Conservation (phyloP, 2,329 filamentous ascomycete species). For the Lachnellula cervina region DNA sequence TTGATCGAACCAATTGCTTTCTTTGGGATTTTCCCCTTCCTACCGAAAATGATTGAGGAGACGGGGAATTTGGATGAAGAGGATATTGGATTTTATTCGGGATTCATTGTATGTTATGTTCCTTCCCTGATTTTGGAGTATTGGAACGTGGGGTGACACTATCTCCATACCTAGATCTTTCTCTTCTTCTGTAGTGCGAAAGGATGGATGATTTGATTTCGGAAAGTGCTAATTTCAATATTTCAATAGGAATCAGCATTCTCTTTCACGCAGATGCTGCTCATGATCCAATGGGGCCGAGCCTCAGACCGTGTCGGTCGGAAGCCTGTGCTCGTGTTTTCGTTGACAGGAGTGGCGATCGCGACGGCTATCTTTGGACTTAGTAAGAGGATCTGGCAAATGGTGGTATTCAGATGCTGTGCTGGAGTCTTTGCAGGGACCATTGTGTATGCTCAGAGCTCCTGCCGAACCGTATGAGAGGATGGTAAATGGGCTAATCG, state of each 20-base stretch:
- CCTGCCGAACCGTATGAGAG: background rate
- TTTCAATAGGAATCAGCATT: slow-evolving; percentile 55
- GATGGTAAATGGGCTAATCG: background rate
- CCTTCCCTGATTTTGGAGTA: background rate
- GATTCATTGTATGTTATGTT: slow-evolving; percentile 52
- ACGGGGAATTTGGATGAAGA: slow-evolving; percentile 56
- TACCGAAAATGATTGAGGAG: slow-evolving; percentile 70
- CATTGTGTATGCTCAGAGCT: slow-evolving; percentile 45
- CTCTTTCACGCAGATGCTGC: slow-evolving; percentile 68
- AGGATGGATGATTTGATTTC: background rate
- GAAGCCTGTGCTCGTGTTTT: slow-evolving; percentile 66
- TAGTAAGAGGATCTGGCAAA: slow-evolving; percentile 62
- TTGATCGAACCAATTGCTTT: slow-evolving; percentile 75
- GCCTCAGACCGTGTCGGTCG: slow-evolving; percentile 65
- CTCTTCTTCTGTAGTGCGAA: background rate
- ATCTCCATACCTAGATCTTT: background rate
- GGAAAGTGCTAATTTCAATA: background rate
- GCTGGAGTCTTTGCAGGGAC: slow-evolving; percentile 72
- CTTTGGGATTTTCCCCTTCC: slow-evolving; percentile 76
- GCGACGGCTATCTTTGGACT: slow-evolving; percentile 64
- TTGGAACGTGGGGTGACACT: background rate
- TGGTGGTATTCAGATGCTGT: slow-evolving; percentile 66
- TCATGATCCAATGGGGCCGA: slow-evolving; percentile 71
- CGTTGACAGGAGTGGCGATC: slow-evolving; percentile 57
- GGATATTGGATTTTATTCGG: slow-evolving; percentile 77